Base-by-base conservation (phyloP, 208 protist species). In the Trypanosomatidae sp. region DNA sequence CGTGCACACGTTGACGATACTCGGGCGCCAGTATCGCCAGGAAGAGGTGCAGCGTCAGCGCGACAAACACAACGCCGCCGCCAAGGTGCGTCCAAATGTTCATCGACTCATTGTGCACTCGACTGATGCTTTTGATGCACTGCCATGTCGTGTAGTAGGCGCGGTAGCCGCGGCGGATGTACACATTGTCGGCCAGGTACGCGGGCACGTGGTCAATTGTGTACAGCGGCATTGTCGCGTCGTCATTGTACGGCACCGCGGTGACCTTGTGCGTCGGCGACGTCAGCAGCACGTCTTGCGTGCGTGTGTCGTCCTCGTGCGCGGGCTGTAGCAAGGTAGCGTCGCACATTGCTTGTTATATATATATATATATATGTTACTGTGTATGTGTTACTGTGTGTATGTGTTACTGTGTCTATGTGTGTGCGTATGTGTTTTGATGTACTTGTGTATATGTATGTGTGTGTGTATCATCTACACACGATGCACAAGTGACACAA, bases 81-180 rank as follows among this genome's bases (percentile, higher is more conserved):
- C 71, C 10, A n/a, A 76, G 54, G 59, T 93, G 85, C 0, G 71
- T 77, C 78, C 76, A 90, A 15, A 93, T 58, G 47, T 93, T 93
- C 33, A 88, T 45, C 15, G 80, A 80, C 47, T 93, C 85, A 57
- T 93, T 93, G 63, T 93, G 85, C 58, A 81, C 53, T 13, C 58
- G 47, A 38, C 87, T 62, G 1, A 91, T 38, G 26, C 82, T 91
- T 3, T 51, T 45, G 13, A 91, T n/a, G 27, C 64, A 74, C 60
- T 61, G 56, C 13, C 16, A 18, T 0, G 68, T 73, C 0, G 57
- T 66, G 55, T 91, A 91, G 49, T 74, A 69, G 33, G 64, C 63
- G 11, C 82, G 65, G 61, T 91, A 91, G 22, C 72, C 64, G 0
- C 45, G 50, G 1, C 60, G 46, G 23, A 91, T 78, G 59, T 66